Base-by-base conservation (phyloP, 805 yeast genomes). In the Cyberlindnera mycetangii region DNA sequence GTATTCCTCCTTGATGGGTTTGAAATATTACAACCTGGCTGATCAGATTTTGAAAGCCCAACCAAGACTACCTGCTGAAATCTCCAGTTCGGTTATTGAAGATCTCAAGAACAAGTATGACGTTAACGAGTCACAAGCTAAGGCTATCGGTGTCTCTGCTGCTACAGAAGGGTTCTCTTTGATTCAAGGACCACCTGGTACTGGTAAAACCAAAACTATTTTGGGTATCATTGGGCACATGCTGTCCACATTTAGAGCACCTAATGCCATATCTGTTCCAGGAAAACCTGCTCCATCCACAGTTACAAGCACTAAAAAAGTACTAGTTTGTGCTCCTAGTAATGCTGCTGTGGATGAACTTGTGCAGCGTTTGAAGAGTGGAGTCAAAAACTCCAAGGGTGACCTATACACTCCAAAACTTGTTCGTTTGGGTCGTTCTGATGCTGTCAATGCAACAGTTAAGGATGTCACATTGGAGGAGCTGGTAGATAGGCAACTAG, bases 141-240 rank as follows among this genome's bases (percentile, higher is more conserved):
- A 67, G 24, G 99, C 99, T 0, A 87, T 93, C 47, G 72, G 83
- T 11, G 87, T 89, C 1, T 76, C 96, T 0, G 78, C 81, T 24
- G 62, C 71, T 19, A 70, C 76, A 8, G 71, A 71, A 1, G 99
- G 99, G 0, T 89, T 93, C 59, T 83, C 95, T 0, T 71, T 93
- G 42, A 90, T 93, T 62, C 99, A 93, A 67, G 99, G 97, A 46
- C 99, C 99, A 0, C 99, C 99, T 0, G 99, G 99, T 65, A 92
- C 98, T 0, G 99, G 99, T 70, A 93, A 93, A 63, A 95, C 99
- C 1, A 95, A 92, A 61, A 93, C 99, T 0, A 93, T 95, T 66
- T 63, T 93, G 36, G 97, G 97, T 19, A 83, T 92, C 39, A 78
- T 92, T 25, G 97, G 97, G 0, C 79, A 89, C 44, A 79, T 81